phyloP scores from a whole-genome alignment of 2,329 filamentous ascomycete genomes.

The Calonectria multiphialidica region DNA sequence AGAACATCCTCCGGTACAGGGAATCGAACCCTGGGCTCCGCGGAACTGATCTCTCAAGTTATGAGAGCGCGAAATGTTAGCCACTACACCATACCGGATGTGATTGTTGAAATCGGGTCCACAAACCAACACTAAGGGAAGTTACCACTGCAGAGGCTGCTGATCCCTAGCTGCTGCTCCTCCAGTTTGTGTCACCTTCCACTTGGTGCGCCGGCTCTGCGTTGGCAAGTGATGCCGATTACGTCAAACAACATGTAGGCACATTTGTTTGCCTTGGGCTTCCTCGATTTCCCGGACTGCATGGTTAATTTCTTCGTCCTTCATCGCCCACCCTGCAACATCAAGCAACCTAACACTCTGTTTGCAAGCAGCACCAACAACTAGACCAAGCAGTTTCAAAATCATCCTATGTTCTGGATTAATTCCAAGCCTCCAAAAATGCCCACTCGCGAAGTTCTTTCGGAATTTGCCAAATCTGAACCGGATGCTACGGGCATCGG shows the following conservation, averaged over 20 bases:
- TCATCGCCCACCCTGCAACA: not conserved
- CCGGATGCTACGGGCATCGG: constrained; percentile 33
- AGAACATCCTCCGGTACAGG: constrained; percentile 19
- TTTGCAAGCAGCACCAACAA: not conserved
- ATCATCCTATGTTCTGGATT: not conserved
- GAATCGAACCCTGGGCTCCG: constrained; percentile 46
- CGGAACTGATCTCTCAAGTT: constrained; percentile 38
- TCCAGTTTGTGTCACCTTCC: not conserved
- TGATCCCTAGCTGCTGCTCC: not conserved
- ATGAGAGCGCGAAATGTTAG: constrained; percentile 42
- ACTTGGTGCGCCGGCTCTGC: not conserved
- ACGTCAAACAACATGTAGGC: not conserved
- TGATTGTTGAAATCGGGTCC: not conserved
- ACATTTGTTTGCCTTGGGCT: not conserved
- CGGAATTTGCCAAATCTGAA: constrained; percentile 29
- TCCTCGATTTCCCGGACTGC: not conserved
- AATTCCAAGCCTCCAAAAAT: constrained; percentile 14
- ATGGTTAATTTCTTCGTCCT: not conserved
- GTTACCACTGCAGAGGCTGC: no score
- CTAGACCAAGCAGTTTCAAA: no score
- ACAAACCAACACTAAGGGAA: not conserved
- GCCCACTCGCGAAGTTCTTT: constrained; percentile 38
- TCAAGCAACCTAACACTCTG: not conserved
- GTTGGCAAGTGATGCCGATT: not conserved
- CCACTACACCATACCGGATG: constrained; percentile 46